These are phyloP conservation scores for Bjerkandera adusta DNA, from an alignment of 1,284 basidiomycete genomes.

Conservation along the genomic window DNA sequence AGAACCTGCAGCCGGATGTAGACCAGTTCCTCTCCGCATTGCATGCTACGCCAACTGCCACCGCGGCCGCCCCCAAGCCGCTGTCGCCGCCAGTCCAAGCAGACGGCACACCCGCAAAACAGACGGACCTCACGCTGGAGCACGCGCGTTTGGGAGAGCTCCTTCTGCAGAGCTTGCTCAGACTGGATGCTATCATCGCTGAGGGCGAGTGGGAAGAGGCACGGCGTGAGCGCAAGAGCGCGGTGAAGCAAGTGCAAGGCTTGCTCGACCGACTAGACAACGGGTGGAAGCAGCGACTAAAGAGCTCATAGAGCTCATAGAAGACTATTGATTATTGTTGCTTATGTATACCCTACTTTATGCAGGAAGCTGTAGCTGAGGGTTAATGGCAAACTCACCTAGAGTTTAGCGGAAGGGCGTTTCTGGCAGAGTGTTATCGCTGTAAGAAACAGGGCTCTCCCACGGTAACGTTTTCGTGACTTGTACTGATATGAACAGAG, in stretches of 20 bases:
- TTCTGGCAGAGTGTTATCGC: too few species aligned
- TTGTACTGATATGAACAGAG: too few species aligned
- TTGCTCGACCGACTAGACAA: slow-evolving; percentile 55
- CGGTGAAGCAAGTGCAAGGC: slow-evolving; percentile 65
- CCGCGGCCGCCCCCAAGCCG: slow-evolving; percentile 19
- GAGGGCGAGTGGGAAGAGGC: slow-evolving; percentile 72
- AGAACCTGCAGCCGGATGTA: slow-evolving; percentile 51
- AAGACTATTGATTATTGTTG: too few species aligned
- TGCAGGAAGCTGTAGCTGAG: too few species aligned
- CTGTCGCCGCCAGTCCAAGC: slow-evolving; percentile 10
- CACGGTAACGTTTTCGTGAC: too few species aligned
- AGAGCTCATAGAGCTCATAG: background rate
- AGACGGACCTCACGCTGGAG: slow-evolving; percentile 37
- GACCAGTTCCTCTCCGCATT: slow-evolving; percentile 50
- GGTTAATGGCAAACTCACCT: too few species aligned
- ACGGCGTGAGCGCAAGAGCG: slow-evolving; percentile 68
- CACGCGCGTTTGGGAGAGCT: slow-evolving; percentile 67
- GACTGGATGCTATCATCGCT: slow-evolving; percentile 69
- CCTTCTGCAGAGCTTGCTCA: slow-evolving; percentile 72
- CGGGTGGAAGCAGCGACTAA: slow-evolving; percentile 35
- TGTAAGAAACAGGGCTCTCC: too few species aligned
- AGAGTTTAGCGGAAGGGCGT: too few species aligned
- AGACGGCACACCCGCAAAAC: slow-evolving; percentile 15
- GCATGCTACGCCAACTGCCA: slow-evolving; percentile 20
- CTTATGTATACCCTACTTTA: slow-evolving; percentile 1